Conservation (phyloP, 1,284 basidiomycete species). For the Malassezia nana region DNA sequence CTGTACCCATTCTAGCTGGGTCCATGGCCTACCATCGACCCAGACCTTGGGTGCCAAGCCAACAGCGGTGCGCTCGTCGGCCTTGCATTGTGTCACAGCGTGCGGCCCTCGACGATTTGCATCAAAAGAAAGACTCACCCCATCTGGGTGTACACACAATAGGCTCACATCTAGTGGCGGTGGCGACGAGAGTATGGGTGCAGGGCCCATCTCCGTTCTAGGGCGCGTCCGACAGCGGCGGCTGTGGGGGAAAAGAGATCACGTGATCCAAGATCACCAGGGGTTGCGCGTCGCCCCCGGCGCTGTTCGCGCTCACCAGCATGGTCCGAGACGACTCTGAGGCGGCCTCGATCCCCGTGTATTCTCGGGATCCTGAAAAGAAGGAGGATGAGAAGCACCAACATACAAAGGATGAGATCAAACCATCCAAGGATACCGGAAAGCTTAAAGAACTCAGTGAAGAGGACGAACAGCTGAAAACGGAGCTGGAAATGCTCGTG, state of each 20-base stretch:
- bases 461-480: conserved; percentile 86
- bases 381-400: conserved; percentile 31
- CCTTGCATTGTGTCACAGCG: too few relatives aligned
- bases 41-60: too few relatives aligned
- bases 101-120: not conserved
- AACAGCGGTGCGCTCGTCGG: too few relatives aligned
- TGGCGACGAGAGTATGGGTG: not conserved
- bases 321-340: conserved; percentile 19
- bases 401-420: conserved; percentile 46
- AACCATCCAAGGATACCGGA: conserved; percentile 44
- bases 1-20: not conserved
- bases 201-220: not conserved
- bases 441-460: conserved; percentile 71
- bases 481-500: conserved; percentile 92
- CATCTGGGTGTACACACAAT: not conserved
- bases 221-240: not conserved
- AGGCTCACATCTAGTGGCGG: not conserved
- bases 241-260: too few relatives aligned
- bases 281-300: conserved; percentile 13
- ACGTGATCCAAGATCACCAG: conserved; percentile 10
- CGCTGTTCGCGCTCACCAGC: not conserved
- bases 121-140: not conserved
- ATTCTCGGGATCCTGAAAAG: conserved; percentile 49
- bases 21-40: not conserved
- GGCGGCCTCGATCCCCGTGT: conserved; percentile 45